A percentile compares a stretch with the other conserved stretches of the same genome.
phyloP scores from a whole-genome alignment of 805 yeast genomes.

The Yamadazyma phyllophila region DNA sequence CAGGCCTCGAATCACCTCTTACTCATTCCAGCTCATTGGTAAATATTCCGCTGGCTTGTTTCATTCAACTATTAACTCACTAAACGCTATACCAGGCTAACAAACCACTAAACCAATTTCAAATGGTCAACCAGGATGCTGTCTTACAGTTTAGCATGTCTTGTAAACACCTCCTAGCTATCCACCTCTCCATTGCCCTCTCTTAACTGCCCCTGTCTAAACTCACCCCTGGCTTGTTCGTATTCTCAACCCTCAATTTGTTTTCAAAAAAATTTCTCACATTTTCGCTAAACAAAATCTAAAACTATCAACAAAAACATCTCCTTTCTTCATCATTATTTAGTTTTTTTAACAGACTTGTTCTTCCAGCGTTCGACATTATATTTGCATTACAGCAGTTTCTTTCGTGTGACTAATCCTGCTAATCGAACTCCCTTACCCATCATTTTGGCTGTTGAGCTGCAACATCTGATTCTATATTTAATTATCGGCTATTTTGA shows the following conservation, averaged over 20 bases:
- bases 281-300: neutral
- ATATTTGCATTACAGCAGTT: too few relatives aligned
- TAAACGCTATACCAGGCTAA: neutral
- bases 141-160: neutral
- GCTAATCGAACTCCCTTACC: too few relatives aligned
- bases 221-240: too few relatives aligned
- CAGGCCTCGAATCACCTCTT: neutral
- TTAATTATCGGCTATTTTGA: too few relatives aligned
- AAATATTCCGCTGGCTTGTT: constrained; percentile 3
- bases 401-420: too few relatives aligned
- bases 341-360: neutral
- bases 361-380: too few relatives aligned
- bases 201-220: too few relatives aligned
- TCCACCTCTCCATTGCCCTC: too few relatives aligned
- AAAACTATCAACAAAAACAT: constrained; percentile 1
- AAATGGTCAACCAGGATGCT: neutral
- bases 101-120: neutral
- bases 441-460: neutral
- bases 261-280: neutral
- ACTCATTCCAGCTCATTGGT: constrained; percentile 1
- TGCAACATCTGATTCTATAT: too few relatives aligned
- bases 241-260: too few relatives aligned
- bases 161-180: neutral
- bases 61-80: neutral
- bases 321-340: neutral